Percentiles rank a stretch among this genome's conserved stretches.
phyloP scores from a whole-genome alignment of 2,329 filamentous ascomycete genomes.

The Lachnellula suecica region DNA sequence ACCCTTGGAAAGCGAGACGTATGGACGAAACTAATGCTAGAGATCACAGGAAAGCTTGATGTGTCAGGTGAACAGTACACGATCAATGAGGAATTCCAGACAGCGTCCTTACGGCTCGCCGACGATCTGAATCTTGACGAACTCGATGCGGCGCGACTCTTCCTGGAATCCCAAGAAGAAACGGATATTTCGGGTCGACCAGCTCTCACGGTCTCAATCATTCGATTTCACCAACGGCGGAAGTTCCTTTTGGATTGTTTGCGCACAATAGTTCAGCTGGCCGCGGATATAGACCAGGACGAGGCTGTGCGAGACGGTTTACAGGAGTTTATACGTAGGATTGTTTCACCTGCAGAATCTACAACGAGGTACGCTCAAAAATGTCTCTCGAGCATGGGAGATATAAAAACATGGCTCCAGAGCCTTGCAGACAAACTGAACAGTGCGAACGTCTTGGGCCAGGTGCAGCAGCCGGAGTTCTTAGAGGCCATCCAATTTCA shows the following conservation, averaged over 20 bases:
- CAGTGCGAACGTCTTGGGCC: conserved; percentile 72
- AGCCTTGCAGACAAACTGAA: conserved; percentile 74
- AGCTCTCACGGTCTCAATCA: conserved; percentile 74
- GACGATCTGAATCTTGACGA: conserved; percentile 92
- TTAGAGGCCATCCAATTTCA: conserved; percentile 81
- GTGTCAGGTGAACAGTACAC: conserved; percentile 72
- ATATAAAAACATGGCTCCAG: conserved; percentile 75
- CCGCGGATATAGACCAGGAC: conserved; percentile 26
- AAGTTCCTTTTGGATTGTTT: conserved; percentile 82
- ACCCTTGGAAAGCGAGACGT: conserved; percentile 2
- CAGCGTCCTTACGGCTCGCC: conserved; percentile 76
- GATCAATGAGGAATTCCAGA: conserved; percentile 85
- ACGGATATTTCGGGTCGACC: conserved; percentile 68
- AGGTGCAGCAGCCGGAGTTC: conserved; percentile 59
- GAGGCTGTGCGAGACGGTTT: conserved; percentile 49
- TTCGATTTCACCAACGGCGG: conserved; percentile 84
- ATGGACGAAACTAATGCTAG: conserved; percentile 19
- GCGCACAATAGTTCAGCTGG: conserved; percentile 71
- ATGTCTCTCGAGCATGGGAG: conserved; percentile 74
- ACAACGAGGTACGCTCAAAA: conserved; percentile 64
- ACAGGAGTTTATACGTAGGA: conserved; percentile 53
- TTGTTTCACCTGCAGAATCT: conserved; percentile 45
- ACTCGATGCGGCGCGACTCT: conserved; percentile 73
- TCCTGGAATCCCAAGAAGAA: conserved; percentile 72
- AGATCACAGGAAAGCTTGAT: conserved; percentile 67